These are phyloP conservation scores for Sherardia arvensis DNA, from an alignment of 257 asterid species.

Conservation along the genomic window DNA sequence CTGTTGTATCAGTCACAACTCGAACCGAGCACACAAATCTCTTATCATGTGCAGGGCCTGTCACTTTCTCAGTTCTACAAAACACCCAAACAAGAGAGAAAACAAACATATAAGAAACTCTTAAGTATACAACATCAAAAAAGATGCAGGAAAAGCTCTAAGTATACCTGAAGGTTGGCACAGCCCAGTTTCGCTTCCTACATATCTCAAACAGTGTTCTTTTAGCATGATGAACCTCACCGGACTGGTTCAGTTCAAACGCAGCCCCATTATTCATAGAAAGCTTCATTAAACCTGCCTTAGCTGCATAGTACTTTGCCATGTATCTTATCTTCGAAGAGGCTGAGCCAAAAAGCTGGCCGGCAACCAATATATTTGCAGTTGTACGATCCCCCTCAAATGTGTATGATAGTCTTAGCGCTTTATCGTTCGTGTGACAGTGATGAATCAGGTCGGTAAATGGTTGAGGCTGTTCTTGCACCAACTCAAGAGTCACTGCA, in stretches of 20 bases:
- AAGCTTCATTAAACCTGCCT: slow-evolving; percentile 45
- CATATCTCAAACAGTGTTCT: slow-evolving; percentile 59
- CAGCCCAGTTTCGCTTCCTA: slow-evolving; percentile 66
- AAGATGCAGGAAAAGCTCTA: neutral
- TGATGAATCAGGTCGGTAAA: slow-evolving; percentile 55
- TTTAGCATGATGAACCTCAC: slow-evolving; percentile 51
- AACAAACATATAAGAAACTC: neutral
- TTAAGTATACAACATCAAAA: neutral
- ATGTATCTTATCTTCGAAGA: slow-evolving; percentile 58
- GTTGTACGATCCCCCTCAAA: slow-evolving; percentile 35
- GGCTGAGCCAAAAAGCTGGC: slow-evolving; percentile 42
- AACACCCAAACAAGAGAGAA: slow-evolving; percentile 2
- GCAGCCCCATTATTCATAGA: slow-evolving; percentile 12
- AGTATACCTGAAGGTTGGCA: slow-evolving; percentile 62
- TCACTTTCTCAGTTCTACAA: slow-evolving; percentile 43
- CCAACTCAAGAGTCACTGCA: slow-evolving; percentile 37
- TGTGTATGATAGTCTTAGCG: slow-evolving; percentile 32
- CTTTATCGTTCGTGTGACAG: slow-evolving; percentile 64
- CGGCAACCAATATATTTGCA: slow-evolving; percentile 54
- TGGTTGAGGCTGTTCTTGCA: slow-evolving; percentile 70
- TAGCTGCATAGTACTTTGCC: slow-evolving; percentile 74
- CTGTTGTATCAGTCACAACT: slow-evolving; percentile 23
- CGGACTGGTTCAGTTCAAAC: slow-evolving; percentile 24
- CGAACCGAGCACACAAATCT: slow-evolving; percentile 55
- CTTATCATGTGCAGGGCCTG: slow-evolving; percentile 53